Base-by-base conservation (phyloP, 2,329 filamentous ascomycete species). In the Cladobotryum protrusum region DNA sequence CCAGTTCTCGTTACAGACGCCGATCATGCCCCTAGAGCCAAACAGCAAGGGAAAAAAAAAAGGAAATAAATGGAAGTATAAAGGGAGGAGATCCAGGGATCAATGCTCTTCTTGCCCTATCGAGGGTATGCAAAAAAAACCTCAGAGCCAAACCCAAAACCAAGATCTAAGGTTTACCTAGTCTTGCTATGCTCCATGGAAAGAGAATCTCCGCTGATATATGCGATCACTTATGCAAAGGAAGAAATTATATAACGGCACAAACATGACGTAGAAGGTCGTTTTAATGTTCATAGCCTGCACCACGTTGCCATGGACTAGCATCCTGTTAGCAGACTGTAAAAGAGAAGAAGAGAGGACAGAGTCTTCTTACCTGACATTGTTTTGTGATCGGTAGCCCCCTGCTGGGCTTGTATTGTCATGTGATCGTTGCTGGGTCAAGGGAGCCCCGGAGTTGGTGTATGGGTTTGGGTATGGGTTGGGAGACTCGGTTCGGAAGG, bases 291-390 rank as follows among this genome's bases (percentile, higher is more conserved):
- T 73, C 71, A 55, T 73, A 73, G 37, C 71, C 71, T 42, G 71
- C 71, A 52, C 71, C 71, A 52, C 71, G 71, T 56, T 73, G 71
- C 71, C 71, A 73, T 20, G 71, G 71, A 57, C 71, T 73, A 43
- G 50, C 19, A 35, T n/a, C 48, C 59, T 53, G 61, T 61, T 9
- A 42, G 18, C 24, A 29, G 48, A 50, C 48, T 49, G 18, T 47
- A 41, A 39, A 32, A 13, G 14, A n/a, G 13, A 17, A 6, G 9
- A 12, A 4, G 1, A 35, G 12, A 17, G 2, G 13, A 33, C n/a
- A n/a, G n/a, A 18, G 15, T 3, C 4, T 29, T 40, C 60, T 59
- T 58, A 72, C 69, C 70, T 72, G 7, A 67, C 60, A 48, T 64
- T 68, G 58, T 72, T 70, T 56, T 71, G 69, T 51, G 62, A 57